Conservation (phyloP, 2,329 filamentous ascomycete species). For the Atkinsonella texensis region DNA sequence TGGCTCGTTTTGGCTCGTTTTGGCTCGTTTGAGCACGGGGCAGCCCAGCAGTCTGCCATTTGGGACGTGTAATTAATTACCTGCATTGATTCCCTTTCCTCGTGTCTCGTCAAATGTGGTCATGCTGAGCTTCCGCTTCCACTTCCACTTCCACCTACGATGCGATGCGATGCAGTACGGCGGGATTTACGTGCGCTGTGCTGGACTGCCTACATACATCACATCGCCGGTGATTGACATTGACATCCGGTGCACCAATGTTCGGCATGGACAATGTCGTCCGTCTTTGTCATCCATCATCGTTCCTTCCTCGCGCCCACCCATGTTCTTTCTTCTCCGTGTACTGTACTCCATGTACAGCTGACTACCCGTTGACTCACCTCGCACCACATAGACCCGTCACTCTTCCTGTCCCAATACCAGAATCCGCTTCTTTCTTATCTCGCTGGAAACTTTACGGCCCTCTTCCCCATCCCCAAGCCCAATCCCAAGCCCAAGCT, state of each 20-base stretch:
- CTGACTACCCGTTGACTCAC: background rate
- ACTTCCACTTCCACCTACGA: too few species aligned
- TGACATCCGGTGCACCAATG: too few species aligned
- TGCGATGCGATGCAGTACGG: too few species aligned
- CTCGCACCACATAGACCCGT: background rate
- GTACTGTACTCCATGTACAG: too few species aligned
- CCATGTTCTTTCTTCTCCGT: too few species aligned
- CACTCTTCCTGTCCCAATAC: too few species aligned
- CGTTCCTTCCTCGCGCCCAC: too few species aligned
- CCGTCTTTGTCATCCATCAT: too few species aligned
- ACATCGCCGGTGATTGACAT: background rate
- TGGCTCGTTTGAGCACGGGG: background rate
- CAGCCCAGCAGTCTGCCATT: constrained; percentile 5
- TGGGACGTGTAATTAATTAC: background rate
- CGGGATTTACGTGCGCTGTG: background rate
- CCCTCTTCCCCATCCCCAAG: background rate
- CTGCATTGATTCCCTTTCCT: background rate
- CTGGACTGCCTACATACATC: background rate
- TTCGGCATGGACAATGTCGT: too few species aligned
- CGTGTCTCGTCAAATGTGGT: background rate
- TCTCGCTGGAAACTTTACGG: background rate
- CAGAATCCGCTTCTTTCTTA: background rate
- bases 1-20: background rate
- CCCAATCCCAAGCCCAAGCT: too few species aligned
- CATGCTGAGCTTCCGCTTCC: too few species aligned